Percentiles rank a stretch among this genome's conserved stretches.
Conservation (phyloP, 345 rosid species). For the Brassica cretica region DNA sequence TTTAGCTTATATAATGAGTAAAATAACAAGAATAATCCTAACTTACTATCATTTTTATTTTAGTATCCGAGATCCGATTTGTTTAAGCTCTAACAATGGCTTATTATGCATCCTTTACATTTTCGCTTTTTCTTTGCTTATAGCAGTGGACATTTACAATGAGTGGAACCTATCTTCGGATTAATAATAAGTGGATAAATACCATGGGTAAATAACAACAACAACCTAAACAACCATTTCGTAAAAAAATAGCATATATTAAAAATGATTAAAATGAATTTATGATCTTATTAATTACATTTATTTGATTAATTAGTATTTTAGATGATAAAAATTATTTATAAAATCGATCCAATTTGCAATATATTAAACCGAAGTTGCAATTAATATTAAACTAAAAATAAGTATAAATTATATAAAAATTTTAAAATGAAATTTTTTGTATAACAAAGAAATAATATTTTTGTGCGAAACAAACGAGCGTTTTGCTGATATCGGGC, state of each 20-base stretch:
- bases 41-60: slow-evolving; percentile 6
- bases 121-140: not conserved
- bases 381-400: no score
- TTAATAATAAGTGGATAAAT: not conserved
- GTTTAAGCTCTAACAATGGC: not conserved
- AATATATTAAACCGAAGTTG: no score
- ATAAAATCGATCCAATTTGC: no score
- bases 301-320: no score
- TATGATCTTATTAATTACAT: not conserved
- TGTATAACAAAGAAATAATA: no score
- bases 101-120: not conserved
- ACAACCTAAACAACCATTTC: not conserved
- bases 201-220: not conserved
- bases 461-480: no score
- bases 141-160: not conserved
- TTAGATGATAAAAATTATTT: no score
- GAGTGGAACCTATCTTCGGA: not conserved
- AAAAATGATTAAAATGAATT: no score
- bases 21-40: slow-evolving; percentile 14
- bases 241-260: no score
- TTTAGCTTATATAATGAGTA: not conserved
- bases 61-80: not conserved
- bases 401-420: no score
- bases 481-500: no score
- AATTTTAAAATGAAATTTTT: no score